phyloP scores from a whole-genome alignment of 768 basidiomycete genomes.

The Hirschioporus abietinus region DNA sequence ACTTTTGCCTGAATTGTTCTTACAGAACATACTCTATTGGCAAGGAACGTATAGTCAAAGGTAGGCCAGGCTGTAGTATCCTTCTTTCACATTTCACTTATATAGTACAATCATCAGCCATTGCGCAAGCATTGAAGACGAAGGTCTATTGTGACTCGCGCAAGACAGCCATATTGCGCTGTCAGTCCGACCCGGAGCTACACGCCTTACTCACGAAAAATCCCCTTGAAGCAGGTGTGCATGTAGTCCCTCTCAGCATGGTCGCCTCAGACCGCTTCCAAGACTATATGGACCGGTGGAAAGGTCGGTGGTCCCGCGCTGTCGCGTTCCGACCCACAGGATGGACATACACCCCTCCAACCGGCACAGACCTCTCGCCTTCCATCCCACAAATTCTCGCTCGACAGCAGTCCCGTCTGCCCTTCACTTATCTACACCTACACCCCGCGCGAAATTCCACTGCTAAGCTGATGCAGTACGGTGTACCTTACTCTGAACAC shows the following conservation, averaged over 20 bases:
- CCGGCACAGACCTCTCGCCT: conserved; percentile 56
- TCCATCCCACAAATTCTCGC: conserved; percentile 67
- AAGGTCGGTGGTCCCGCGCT: conserved; percentile 61
- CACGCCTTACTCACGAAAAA: conserved; percentile 71
- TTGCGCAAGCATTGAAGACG: conserved; percentile 73
- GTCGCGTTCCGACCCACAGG: conserved; percentile 92
- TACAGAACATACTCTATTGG: conserved; percentile 92
- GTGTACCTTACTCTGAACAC: conserved; percentile 93
- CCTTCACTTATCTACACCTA: conserved; percentile 68
- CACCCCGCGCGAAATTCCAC: conserved; percentile 69
- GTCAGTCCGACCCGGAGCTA: conserved; percentile 80
- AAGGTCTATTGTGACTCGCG: conserved; percentile 88
- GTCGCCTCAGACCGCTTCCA: conserved; percentile 76
- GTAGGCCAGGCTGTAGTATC: conserved; percentile 31
- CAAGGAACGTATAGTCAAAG: conserved; percentile 97
- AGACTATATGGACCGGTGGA: conserved; percentile 69
- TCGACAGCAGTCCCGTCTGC: conserved; percentile 48
- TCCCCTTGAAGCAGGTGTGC: conserved; percentile 73
- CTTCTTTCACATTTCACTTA: conserved; percentile 5
- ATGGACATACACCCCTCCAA: conserved; percentile 80
- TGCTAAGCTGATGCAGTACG: conserved; percentile 63
- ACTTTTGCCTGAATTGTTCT: conserved; percentile 1
- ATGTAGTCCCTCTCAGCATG: conserved; percentile 73
- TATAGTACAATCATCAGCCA: conserved; percentile 40
- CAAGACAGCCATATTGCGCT: conserved; percentile 77